Conservation (phyloP, 148 eudicot genomes). For the Camellia granthamiana region DNA sequence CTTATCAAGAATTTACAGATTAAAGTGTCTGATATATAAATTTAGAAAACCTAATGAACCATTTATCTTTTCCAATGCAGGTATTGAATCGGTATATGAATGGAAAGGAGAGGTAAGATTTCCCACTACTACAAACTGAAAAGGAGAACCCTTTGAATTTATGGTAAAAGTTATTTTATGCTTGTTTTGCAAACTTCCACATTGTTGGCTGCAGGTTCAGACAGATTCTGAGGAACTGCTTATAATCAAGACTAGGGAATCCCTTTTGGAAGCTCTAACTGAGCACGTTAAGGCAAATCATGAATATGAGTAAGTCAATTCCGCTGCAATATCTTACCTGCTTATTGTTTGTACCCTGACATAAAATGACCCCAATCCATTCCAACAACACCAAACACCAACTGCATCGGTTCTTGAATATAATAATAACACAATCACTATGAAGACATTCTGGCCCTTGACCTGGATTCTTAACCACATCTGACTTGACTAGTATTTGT, state of each 20-base stretch:
- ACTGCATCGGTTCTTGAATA: too few species aligned
- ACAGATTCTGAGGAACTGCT: constrained; percentile 95
- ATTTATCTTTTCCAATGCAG: constrained; percentile 37
- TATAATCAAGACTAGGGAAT: constrained; percentile 93
- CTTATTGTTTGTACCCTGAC: neutral
- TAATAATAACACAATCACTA: too few species aligned
- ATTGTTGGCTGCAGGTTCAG: constrained; percentile 58
- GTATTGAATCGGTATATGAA: constrained; percentile 81
- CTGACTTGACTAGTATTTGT: neutral
- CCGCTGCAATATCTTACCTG: neutral
- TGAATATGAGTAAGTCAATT: constrained; percentile 85
- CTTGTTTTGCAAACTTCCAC: neutral
- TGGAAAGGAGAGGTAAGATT: constrained; percentile 85
- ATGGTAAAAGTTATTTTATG: neutral
- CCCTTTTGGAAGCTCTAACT: constrained; percentile 76
- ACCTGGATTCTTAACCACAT: neutral
- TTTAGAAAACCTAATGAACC: neutral
- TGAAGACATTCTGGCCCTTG: neutral
- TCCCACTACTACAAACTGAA: neutral
- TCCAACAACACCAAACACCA: neutral
- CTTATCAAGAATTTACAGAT: neutral
- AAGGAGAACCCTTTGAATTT: neutral
- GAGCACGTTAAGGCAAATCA: constrained; percentile 94
- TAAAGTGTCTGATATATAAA: neutral
- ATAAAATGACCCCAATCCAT: neutral